phyloP scores from a whole-genome alignment of 306 rosid species.

The Crotalaria pallida region DNA sequence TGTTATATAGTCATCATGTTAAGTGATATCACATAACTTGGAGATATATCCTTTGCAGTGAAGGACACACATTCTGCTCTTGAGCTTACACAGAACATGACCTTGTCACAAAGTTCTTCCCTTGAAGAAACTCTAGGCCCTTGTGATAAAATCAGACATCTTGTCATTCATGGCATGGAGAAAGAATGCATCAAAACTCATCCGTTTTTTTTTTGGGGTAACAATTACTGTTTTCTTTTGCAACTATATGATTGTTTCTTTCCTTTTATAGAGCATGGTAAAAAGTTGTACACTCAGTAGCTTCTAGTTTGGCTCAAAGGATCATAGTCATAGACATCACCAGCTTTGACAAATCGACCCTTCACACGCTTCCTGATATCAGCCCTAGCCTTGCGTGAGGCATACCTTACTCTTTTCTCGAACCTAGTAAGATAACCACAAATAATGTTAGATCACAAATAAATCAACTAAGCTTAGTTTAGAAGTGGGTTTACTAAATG shows the following conservation, averaged over 20 bases:
- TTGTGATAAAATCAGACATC: constrained; percentile 62
- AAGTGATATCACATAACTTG: constrained; percentile 15
- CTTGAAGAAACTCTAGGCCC: constrained; percentile 41
- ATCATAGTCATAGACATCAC: constrained; percentile 83
- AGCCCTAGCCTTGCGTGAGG: constrained; percentile 93
- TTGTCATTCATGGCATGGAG: constrained; percentile 37
- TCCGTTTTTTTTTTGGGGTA: constrained; percentile 36
- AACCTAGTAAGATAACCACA: constrained; percentile 44
- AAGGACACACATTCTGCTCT: constrained; percentile 33
- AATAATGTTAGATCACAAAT: constrained; percentile 5
- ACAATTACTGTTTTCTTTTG: constrained; percentile 23
- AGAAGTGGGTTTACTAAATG: not conserved
- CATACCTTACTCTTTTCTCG: constrained; percentile 83
- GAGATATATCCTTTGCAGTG: constrained; percentile 25
- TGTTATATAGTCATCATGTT: constrained; percentile 20
- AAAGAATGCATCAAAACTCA: constrained; percentile 37
- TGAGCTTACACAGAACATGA: constrained; percentile 22
- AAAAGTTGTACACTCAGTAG: constrained; percentile 63
- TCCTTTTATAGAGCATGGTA: constrained; percentile 46
- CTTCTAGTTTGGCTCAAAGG: constrained; percentile 85
- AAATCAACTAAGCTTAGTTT: not conserved
- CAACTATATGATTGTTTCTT: constrained; percentile 39
- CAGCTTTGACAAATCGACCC: constrained; percentile 95
- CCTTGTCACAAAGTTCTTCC: constrained; percentile 33
- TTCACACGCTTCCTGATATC: constrained; percentile 89